Percentiles rank a stretch among this genome's conserved stretches.
Conservation (phyloP, 140 eudicot species). For the Ambrosia hybrid region DNA sequence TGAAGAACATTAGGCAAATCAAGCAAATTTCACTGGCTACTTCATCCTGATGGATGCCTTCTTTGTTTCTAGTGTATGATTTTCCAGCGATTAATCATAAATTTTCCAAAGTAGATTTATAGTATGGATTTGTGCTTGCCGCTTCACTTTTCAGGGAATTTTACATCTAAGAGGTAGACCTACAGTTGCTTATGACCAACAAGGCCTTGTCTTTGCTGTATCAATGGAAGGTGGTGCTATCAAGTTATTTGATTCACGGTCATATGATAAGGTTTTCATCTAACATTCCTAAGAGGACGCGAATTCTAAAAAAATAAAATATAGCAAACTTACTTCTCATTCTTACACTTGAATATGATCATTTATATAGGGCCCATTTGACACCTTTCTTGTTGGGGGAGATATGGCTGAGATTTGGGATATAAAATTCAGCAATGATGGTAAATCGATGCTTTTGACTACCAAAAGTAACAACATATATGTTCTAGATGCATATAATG, state of each 20-base stretch:
- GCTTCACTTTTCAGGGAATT: slow-evolving; percentile 73
- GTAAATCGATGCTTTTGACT: slow-evolving; percentile 91
- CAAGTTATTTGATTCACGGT: slow-evolving; percentile 86
- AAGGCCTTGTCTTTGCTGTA: slow-evolving; percentile 98
- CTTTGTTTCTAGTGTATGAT: too few species aligned
- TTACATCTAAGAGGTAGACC: slow-evolving; percentile 89
- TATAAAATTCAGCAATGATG: slow-evolving; percentile 98
- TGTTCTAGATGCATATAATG: slow-evolving; percentile 89
- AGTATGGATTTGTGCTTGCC: slow-evolving; percentile 44
- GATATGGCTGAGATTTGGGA: slow-evolving; percentile 97
- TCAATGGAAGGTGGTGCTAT: slow-evolving; percentile 99
- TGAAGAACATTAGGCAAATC: slow-evolving; percentile 4
- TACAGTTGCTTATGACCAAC: slow-evolving; percentile 95
- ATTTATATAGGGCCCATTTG: slow-evolving; percentile 80
- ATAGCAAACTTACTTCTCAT: not conserved
- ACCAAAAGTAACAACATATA: slow-evolving; percentile 83
- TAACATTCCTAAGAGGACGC: slow-evolving; percentile 2
- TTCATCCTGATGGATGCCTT: too few species aligned
- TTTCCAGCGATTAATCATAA: not conserved
- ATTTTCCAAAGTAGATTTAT: slow-evolving; percentile 19
- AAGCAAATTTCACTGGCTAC: too few species aligned
- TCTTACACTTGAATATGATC: slow-evolving; percentile 17
- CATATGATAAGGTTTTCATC: slow-evolving; percentile 80
- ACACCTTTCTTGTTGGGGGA: slow-evolving; percentile 93
- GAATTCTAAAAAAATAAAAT: not conserved